phyloP scores from a whole-genome alignment of 2,329 filamentous ascomycete species.

The Didymella keratinophila region DNA sequence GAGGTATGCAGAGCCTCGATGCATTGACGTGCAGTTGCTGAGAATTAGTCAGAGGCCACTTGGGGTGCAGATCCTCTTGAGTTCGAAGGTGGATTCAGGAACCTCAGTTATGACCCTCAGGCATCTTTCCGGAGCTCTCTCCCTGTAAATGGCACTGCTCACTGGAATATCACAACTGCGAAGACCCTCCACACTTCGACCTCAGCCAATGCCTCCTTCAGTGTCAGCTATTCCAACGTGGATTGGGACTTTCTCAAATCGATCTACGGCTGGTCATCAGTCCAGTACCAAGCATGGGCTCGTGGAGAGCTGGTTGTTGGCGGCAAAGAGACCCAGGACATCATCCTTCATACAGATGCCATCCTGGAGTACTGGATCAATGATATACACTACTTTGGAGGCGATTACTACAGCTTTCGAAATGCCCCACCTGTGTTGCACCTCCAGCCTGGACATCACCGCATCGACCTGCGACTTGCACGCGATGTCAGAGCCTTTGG shows the following conservation, averaged over 20 bases:
- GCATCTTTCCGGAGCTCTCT: conserved; percentile 60
- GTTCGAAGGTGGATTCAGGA: conserved; percentile 60
- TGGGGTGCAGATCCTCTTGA: conserved; percentile 68
- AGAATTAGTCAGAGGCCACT: conserved; percentile 56
- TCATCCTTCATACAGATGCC: conserved; percentile 57
- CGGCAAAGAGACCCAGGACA: conserved; percentile 42
- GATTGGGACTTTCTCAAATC: conserved; percentile 62
- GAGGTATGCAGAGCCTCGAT: conserved; percentile 55
- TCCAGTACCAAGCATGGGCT: conserved; percentile 67
- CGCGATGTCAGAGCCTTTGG: conserved; percentile 66
- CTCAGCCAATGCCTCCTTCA: conserved; percentile 51
- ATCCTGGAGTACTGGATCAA: conserved; percentile 64
- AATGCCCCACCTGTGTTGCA: conserved; percentile 60
- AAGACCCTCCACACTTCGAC: conserved; percentile 31
- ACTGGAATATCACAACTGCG: conserved; percentile 56
- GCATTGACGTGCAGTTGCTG: conserved; percentile 20
- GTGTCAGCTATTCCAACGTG: conserved; percentile 59
- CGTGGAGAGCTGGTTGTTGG: conserved; percentile 58
- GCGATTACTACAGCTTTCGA: conserved; percentile 63
- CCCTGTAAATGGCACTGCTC: conserved; percentile 58
- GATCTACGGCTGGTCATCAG: conserved; percentile 66
- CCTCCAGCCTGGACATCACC: conserved; percentile 59
- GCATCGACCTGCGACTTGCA: conserved; percentile 61
- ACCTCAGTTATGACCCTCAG: conserved; percentile 53
- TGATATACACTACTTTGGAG: conserved; percentile 62